Evolutionary conservation across 2,329 filamentous ascomycete genomes (phyloP).

Genomic region (Eurotiales sp.): DNA sequence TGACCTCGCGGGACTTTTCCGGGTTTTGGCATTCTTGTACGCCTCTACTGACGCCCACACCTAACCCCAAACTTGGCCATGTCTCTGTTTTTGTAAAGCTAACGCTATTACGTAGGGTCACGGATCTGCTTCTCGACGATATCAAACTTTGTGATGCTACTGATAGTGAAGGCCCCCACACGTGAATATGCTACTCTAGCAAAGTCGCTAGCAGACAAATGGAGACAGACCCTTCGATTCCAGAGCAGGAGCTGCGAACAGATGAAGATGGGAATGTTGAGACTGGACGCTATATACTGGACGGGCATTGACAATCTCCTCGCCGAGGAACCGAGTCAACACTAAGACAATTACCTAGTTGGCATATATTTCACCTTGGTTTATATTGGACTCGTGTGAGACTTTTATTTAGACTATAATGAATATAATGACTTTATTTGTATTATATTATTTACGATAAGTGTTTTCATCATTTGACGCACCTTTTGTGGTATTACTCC

Average conservation of each 20-base stretch:
- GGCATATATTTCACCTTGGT: too few relatives aligned
- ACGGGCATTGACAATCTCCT: conserved; percentile 16
- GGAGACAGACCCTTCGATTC: conserved; percentile 26
- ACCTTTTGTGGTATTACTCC: too few relatives aligned
- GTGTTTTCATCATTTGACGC: too few relatives aligned
- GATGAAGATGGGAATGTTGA: conserved; percentile 28
- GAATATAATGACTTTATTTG: too few relatives aligned
- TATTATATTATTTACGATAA: too few relatives aligned
- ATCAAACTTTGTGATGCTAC: conserved; percentile 30
- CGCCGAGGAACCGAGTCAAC: background rate
- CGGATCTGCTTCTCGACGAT: conserved; percentile 32
- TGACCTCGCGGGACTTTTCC: conserved; percentile 27
- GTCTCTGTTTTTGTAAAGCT: background rate
- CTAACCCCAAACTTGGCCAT: too few relatives aligned
- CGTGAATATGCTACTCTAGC: conserved; percentile 23
- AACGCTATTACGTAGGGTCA: conserved; percentile 23
- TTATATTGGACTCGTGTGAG: too few relatives aligned
- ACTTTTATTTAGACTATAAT: too few relatives aligned
- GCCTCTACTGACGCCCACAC: conserved; percentile 7
- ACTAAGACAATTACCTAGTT: too few relatives aligned
- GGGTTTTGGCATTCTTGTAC: conserved; percentile 33
- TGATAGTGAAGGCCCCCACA: conserved; percentile 30
- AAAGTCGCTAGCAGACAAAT: conserved; percentile 27
- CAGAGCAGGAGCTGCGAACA: conserved; percentile 28
- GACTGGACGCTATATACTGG: conserved; percentile 30